phyloP scores from a whole-genome alignment of 2,329 filamentous ascomycete genomes.

The Colletotrichum graminicola region DNA sequence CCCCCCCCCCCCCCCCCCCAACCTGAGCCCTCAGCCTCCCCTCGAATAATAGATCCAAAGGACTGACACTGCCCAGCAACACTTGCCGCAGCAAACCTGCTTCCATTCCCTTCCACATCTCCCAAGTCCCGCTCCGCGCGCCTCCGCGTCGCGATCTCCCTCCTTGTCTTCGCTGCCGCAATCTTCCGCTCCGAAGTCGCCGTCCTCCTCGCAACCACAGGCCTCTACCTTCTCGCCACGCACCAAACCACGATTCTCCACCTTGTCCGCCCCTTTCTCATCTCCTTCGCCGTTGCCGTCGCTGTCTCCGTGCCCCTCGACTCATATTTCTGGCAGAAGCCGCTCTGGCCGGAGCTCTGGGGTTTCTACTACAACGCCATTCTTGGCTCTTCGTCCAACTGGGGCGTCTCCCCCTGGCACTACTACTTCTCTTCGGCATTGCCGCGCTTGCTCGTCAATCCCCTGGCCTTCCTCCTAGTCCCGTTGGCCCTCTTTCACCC shows the following conservation, averaged over 20 bases:
- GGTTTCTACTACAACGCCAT: constrained; percentile 94
- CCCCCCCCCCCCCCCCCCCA: neutral
- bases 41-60: neutral
- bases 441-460: constrained; percentile 87
- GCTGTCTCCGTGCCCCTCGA: constrained; percentile 80
- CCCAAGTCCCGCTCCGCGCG: constrained; percentile 53
- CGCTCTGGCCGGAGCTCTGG: constrained; percentile 89
- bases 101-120: constrained; percentile 49
- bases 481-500: constrained; percentile 64
- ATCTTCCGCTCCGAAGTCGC: constrained; percentile 93
- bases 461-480: constrained; percentile 71
- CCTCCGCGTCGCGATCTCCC: constrained; percentile 74
- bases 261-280: constrained; percentile 75
- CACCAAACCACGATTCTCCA: constrained; percentile 64
- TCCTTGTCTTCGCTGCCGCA: constrained; percentile 83
- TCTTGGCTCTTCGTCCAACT: constrained; percentile 83
- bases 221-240: constrained; percentile 72
- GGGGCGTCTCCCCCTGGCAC: constrained; percentile 88
- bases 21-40: neutral
- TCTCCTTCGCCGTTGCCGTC: constrained; percentile 76
- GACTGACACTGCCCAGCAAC: constrained; percentile 65
- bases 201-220: constrained; percentile 78
- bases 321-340: constrained; percentile 92
- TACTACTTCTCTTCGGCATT: constrained; percentile 88
- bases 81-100: constrained; percentile 67